A percentile compares a stretch with the other conserved stretches of the same genome.
These are phyloP conservation scores for Lentinula lateritia DNA, from an alignment of 768 basidiomycete species.

Conservation along the genomic window DNA sequence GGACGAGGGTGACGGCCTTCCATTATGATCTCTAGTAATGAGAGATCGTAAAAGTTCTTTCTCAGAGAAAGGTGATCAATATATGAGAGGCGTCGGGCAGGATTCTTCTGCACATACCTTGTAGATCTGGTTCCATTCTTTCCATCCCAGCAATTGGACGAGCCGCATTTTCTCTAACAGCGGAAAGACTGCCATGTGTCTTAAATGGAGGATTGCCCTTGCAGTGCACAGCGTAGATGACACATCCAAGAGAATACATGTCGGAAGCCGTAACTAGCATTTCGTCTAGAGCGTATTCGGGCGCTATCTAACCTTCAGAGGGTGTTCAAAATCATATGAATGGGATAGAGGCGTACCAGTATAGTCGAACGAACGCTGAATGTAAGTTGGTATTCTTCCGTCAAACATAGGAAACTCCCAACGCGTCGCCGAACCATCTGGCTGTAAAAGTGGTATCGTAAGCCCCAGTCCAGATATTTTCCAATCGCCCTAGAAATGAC, in stretches of 20 bases:
- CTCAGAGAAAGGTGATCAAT: neutral
- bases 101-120: slow-evolving; percentile 39
- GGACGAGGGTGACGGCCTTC: slow-evolving; percentile 71
- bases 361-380: slow-evolving; percentile 93
- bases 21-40: slow-evolving; percentile 71
- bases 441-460: slow-evolving; percentile 67
- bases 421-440: slow-evolving; percentile 66
- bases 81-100: neutral
- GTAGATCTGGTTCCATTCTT: slow-evolving; percentile 63
- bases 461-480: slow-evolving; percentile 89
- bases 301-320: slow-evolving; percentile 43
- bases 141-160: slow-evolving; percentile 59
- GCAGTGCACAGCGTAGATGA: slow-evolving; percentile 89
- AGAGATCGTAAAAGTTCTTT: slow-evolving; percentile 75
- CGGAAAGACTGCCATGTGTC: slow-evolving; percentile 71
- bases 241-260: slow-evolving; percentile 87
- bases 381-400: slow-evolving; percentile 67
- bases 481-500: slow-evolving; percentile 83
- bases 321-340: neutral
- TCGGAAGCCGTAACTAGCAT: slow-evolving; percentile 82
- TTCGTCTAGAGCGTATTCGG: slow-evolving; percentile 93
- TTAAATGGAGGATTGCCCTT: slow-evolving; percentile 84
- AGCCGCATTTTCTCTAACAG: slow-evolving; percentile 64
- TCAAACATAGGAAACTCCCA: slow-evolving; percentile 94
- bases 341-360: slow-evolving; percentile 55